Evolutionary conservation across 2,329 filamentous ascomycete genomes (phyloP).

Genomic region (Aspergillus hiratsukae): DNA sequence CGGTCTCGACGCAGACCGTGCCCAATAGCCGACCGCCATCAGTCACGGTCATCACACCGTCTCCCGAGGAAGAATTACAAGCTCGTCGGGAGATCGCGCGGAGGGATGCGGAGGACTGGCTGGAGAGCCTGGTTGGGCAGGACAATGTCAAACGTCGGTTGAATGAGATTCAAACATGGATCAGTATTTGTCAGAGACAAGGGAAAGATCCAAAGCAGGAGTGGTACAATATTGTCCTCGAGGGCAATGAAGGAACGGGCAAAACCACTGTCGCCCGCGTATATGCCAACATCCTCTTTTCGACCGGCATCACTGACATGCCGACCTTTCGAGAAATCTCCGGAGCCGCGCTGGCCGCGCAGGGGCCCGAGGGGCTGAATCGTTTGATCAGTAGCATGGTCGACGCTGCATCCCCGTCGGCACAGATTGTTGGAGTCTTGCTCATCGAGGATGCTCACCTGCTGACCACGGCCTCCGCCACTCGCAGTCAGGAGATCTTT

Average conservation of each 20-base stretch:
- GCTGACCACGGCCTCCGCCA: slow-evolving; percentile 1
- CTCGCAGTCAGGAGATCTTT: slow-evolving; percentile 6
- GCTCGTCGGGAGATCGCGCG: slow-evolving; percentile 8
- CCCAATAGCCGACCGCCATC: neutral
- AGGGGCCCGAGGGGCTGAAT: slow-evolving; percentile 6
- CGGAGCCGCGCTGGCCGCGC: slow-evolving; percentile 11
- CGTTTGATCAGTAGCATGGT: slow-evolving; percentile 9
- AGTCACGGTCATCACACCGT: neutral
- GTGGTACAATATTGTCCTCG: slow-evolving; percentile 18
- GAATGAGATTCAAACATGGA: slow-evolving; percentile 15
- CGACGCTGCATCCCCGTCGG: slow-evolving; percentile 1
- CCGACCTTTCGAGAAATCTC: slow-evolving; percentile 10
- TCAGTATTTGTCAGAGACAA: slow-evolving; percentile 18
- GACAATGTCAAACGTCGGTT: slow-evolving; percentile 18
- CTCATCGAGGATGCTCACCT: slow-evolving; percentile 13
- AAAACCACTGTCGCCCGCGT: slow-evolving; percentile 16
- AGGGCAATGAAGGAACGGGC: slow-evolving; percentile 18
- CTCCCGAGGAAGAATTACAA: slow-evolving; percentile 5
- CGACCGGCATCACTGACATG: slow-evolving; percentile 13
- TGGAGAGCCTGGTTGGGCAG: slow-evolving; percentile 12
- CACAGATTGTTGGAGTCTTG: slow-evolving; percentile 11
- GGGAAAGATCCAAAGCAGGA: slow-evolving; percentile 16
- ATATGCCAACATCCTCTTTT: slow-evolving; percentile 18
- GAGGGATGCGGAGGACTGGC: slow-evolving; percentile 10
- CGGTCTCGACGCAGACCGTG: neutral